phyloP scores from a whole-genome alignment of 2,329 filamentous ascomycete species.

The Meredithiella fracta region DNA sequence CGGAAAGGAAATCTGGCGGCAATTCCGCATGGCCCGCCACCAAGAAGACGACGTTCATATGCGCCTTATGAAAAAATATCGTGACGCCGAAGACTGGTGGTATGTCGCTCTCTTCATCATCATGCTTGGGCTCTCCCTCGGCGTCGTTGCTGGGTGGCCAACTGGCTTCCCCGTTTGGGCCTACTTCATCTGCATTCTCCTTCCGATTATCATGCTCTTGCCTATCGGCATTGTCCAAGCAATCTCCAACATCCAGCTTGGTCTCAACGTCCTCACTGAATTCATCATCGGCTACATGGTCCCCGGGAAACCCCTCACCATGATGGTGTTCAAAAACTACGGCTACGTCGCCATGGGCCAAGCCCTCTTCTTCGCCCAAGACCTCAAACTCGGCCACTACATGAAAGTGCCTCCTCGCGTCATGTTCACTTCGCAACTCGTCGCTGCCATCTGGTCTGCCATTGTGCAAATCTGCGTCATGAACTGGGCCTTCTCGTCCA shows the following conservation, averaged over 20 bases:
- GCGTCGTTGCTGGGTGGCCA: slow-evolving; percentile 36
- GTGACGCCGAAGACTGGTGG: slow-evolving; percentile 44
- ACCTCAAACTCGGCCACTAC: slow-evolving; percentile 53
- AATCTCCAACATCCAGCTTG: slow-evolving; percentile 45
- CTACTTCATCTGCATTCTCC: slow-evolving; percentile 38
- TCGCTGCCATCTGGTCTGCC: slow-evolving; percentile 44
- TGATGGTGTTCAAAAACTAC: slow-evolving; percentile 68
- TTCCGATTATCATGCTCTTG: slow-evolving; percentile 42
- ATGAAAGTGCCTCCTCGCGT: slow-evolving; percentile 48
- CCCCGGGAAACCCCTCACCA: slow-evolving; percentile 50
- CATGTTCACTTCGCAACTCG: slow-evolving; percentile 43
- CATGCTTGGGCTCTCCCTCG: slow-evolving; percentile 39
- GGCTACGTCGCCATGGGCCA: slow-evolving; percentile 53
- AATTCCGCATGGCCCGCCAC: slow-evolving; percentile 36
- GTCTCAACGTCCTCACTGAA: slow-evolving; percentile 56
- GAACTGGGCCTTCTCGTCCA: slow-evolving; percentile 48
- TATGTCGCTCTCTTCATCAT: slow-evolving; percentile 34
- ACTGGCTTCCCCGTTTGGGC: slow-evolving; percentile 43
- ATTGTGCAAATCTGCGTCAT: slow-evolving; percentile 47
- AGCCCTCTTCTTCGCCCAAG: slow-evolving; percentile 47
- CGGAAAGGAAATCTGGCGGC: slow-evolving; percentile 36
- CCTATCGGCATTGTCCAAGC: slow-evolving; percentile 46
- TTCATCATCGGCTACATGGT: slow-evolving; percentile 60
- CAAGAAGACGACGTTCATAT: slow-evolving; percentile 44
- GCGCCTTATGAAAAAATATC: slow-evolving; percentile 45